Percentiles rank a stretch among this genome's conserved stretches.
Conservation (phyloP, 75 land plant species). For the Chamaecyparis obtusa region DNA sequence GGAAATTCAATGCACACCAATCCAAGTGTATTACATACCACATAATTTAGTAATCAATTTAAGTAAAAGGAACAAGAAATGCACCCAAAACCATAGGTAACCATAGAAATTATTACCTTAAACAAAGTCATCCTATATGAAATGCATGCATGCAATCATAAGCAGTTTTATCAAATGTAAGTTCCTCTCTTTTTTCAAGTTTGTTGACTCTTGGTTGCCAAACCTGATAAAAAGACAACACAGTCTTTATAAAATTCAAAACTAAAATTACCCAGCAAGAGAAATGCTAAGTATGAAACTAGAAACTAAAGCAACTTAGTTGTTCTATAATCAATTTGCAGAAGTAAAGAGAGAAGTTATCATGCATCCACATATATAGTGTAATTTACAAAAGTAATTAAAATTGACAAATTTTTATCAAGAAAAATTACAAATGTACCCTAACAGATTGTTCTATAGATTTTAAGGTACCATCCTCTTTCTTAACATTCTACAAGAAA, state of each 20-base stretch:
- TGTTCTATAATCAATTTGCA: not conserved
- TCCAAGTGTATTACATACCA: conserved; percentile 68
- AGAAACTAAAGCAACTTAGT: not conserved
- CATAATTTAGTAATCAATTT: conserved; percentile 2
- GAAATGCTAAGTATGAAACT: not conserved
- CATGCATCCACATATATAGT: not conserved
- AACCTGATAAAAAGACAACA: conserved; percentile 38
- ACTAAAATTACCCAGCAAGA: not conserved
- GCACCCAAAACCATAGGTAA: not conserved
- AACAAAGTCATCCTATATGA: conserved; percentile 89
- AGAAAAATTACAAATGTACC: conserved; percentile 2
- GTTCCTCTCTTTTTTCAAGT: conserved; percentile 83
- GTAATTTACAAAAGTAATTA: not conserved
- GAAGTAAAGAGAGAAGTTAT: not conserved
- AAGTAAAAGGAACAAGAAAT: not conserved
- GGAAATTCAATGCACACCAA: conserved; percentile 82
- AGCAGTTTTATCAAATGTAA: conserved; percentile 85
- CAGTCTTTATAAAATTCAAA: not conserved
- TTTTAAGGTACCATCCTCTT: not conserved
- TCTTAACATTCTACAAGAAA: conserved; percentile 5
- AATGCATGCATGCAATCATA: conserved; percentile 89
- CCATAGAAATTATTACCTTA: conserved; percentile 47
- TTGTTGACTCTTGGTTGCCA: conserved; percentile 95
- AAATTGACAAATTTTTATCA: not conserved
- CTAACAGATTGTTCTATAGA: not conserved